Evolutionary conservation across 768 basidiomycete species (phyloP).

Genomic region (Amanita phalloides): DNA sequence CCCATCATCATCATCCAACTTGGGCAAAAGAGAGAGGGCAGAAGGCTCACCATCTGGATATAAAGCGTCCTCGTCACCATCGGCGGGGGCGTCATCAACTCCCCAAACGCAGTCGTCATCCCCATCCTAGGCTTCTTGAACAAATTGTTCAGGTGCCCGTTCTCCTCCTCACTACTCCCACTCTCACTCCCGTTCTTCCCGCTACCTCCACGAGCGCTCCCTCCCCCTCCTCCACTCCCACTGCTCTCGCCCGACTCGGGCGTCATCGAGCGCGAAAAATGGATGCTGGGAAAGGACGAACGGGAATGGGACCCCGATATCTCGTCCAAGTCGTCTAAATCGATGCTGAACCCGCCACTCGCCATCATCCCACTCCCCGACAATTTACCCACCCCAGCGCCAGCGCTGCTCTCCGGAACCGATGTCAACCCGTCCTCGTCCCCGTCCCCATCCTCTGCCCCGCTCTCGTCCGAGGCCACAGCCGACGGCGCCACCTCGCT

Average conservation of each 20-base stretch:
- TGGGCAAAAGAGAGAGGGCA: conserved; percentile 2
- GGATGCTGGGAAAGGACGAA: conserved; percentile 76
- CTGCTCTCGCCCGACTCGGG: conserved; percentile 17
- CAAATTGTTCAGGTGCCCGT: conserved; percentile 21
- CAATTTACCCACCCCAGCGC: not conserved
- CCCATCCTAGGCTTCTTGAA: conserved; percentile 16
- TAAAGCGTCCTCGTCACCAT: conserved; percentile 57
- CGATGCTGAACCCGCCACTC: conserved; percentile 51
- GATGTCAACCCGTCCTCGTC: conserved; percentile 34
- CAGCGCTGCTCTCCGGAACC: conserved; percentile 27
- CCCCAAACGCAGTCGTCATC: conserved; percentile 1
- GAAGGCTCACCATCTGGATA: conserved; percentile 73
- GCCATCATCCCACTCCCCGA: conserved; percentile 18
- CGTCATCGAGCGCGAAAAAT: conserved; percentile 48
- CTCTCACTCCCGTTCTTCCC: not conserved
- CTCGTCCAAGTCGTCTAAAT: conserved; percentile 54
- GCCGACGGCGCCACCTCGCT: conserved; percentile 36
- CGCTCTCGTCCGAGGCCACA: conserved; percentile 46
- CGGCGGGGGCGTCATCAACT: conserved; percentile 18
- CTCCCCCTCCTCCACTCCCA: conserved; percentile 13
- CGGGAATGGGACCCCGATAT: conserved; percentile 33
- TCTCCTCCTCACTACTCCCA: not conserved
- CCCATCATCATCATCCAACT: not conserved
- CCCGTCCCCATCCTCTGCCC: conserved; percentile 20
- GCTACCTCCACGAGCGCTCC: conserved; percentile 9